These are phyloP conservation scores for Coniochaeta sp. DNA, from an alignment of 2,329 filamentous ascomycete genomes.

Conservation along the genomic window DNA sequence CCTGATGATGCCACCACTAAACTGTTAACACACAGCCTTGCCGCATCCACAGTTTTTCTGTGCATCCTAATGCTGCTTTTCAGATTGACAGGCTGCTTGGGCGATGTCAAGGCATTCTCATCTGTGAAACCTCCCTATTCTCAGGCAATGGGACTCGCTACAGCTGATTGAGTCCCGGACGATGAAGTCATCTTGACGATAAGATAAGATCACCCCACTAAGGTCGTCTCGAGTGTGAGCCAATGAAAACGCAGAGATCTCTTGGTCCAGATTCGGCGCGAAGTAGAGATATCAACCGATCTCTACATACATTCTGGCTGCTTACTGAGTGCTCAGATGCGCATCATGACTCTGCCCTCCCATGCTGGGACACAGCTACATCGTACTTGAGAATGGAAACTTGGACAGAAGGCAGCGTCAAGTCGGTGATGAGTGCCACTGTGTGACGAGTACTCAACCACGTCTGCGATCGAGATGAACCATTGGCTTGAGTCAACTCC, in stretches of 20 bases:
- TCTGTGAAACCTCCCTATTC: background rate
- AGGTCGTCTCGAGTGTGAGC: background rate
- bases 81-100: background rate
- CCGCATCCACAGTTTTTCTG: background rate
- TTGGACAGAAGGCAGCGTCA: no score
- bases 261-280: background rate
- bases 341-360: background rate
- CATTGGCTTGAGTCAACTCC: no score
- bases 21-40: background rate
- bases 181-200: slow-evolving; percentile 1
- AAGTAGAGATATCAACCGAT: background rate
- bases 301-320: background rate
- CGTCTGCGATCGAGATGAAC: no score
- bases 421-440: no score
- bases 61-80: background rate
- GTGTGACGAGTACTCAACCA: no score
- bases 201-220: background rate
- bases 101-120: background rate
- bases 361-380: no score
- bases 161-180: background rate
- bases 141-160: background rate
- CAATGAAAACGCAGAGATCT: background rate
- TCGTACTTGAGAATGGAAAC: no score
- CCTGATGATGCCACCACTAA: background rate
- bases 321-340: background rate